These are phyloP conservation scores for Dioscorea alata DNA, from an alignment of 106 monocot species.

Conservation along the genomic window DNA sequence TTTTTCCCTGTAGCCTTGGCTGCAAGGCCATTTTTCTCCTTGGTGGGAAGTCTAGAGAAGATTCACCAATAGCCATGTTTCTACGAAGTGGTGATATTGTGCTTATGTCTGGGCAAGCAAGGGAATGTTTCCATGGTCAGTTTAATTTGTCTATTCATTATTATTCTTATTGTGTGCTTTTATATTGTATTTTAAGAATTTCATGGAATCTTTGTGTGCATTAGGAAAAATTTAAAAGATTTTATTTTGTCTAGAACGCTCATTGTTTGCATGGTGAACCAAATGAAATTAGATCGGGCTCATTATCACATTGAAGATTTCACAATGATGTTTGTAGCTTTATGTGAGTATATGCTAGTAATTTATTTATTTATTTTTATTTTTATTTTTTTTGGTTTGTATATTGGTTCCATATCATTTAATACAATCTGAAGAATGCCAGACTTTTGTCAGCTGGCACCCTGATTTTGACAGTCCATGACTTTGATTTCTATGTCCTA, in stretches of 20 bases:
- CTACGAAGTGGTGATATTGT: slow-evolving; percentile 83
- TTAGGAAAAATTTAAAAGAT: background rate
- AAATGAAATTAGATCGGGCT: background rate
- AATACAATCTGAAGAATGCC: too few relatives aligned
- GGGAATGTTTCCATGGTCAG: slow-evolving; percentile 95
- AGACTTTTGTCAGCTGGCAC: too few relatives aligned
- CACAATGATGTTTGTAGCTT: background rate
- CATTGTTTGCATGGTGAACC: too few relatives aligned
- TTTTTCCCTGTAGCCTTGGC: slow-evolving; percentile 52
- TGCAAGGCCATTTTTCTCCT: slow-evolving; percentile 91
- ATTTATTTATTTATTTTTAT: too few relatives aligned
- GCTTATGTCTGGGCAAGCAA: slow-evolving; percentile 84
- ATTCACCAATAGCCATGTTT: slow-evolving; percentile 75
- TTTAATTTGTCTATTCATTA: background rate
- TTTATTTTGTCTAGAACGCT: background rate
- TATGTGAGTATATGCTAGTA: background rate
- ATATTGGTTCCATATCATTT: background rate
- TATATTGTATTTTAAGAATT: background rate
- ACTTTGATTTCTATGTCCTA: too few relatives aligned
- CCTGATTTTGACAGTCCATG: too few relatives aligned
- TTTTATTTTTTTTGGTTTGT: background rate
- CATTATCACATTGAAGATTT: background rate
- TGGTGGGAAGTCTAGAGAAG: slow-evolving; percentile 82
- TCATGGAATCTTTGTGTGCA: background rate
- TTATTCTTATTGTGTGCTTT: background rate